A percentile compares a stretch with the other conserved stretches of the same genome.
Evolutionary conservation across 495 filamentous ascomycete species (phyloP).

Genomic region (Penicillium riverlandense): DNA sequence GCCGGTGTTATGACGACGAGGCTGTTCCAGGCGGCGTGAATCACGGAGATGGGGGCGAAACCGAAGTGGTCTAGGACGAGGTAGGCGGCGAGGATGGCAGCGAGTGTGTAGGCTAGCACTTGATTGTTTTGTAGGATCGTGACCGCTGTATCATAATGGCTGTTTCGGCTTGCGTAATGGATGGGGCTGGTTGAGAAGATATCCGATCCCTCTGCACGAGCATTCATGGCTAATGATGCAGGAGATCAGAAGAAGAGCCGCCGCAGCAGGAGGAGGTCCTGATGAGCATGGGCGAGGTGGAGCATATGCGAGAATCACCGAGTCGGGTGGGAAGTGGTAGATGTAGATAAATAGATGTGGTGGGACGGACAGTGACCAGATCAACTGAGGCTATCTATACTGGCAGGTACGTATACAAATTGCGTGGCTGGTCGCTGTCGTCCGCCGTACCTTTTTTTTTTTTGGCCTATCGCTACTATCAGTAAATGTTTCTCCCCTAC

Average conservation of each 20-base stretch:
- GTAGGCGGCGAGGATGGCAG: constrained; percentile 17
- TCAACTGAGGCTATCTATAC: too few relatives aligned
- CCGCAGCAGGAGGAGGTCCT: constrained; percentile 15
- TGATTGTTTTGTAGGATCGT: constrained; percentile 21
- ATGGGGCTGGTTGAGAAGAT: constrained; percentile 26
- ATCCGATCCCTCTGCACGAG: constrained; percentile 27
- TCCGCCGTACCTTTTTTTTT: constrained; percentile 25
- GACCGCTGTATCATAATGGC: constrained; percentile 28
- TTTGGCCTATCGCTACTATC: constrained; percentile 35
- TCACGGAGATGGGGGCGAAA: constrained; percentile 19
- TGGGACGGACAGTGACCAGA: too few relatives aligned
- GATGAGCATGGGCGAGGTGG: constrained; percentile 11
- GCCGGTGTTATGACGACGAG: constrained; percentile 56
- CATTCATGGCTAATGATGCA: constrained; percentile 32
- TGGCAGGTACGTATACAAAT: constrained; percentile 4
- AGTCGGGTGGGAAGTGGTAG: background rate
- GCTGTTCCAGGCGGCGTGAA: constrained; percentile 48
- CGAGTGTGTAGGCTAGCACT: constrained; percentile 15
- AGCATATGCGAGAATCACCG: too few relatives aligned
- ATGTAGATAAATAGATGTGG: background rate
- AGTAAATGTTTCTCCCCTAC: constrained; percentile 1
- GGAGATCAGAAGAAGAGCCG: constrained; percentile 2
- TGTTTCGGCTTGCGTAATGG: constrained; percentile 15
- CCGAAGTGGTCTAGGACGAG: constrained; percentile 23
- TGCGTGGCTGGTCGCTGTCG: constrained; percentile 22